A percentile compares a stretch with the other conserved stretches of the same genome.
Evolutionary conservation across 441 rosid genomes (phyloP).

Genomic region (Erysimum pusillum): DNA sequence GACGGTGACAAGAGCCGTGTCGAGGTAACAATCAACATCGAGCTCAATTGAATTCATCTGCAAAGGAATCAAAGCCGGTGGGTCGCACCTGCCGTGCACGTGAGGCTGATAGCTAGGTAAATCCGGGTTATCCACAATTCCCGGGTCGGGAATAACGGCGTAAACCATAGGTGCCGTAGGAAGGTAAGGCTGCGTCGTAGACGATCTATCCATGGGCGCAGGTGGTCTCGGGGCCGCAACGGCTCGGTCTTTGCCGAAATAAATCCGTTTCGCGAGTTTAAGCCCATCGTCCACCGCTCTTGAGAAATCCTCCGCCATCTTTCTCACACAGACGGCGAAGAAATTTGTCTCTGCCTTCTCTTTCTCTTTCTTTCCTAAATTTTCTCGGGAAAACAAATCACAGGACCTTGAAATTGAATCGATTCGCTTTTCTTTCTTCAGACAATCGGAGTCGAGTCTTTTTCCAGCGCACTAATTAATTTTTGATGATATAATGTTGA

Average conservation of each 20-base stretch:
- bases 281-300: constrained; percentile 88
- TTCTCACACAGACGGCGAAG: constrained; percentile 45
- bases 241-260: constrained; percentile 83
- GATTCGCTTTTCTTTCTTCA: constrained; percentile 33
- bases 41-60: constrained; percentile 81
- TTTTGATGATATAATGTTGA: neutral
- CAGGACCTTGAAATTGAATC: constrained; percentile 15
- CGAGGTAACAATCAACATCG: constrained; percentile 69
- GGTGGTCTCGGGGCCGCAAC: constrained; percentile 73
- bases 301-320: constrained; percentile 83
- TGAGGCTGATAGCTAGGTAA: constrained; percentile 98
- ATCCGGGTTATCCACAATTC: constrained; percentile 92
- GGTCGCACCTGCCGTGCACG: constrained; percentile 92
- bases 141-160: constrained; percentile 85
- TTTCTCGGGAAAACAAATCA: constrained; percentile 32
- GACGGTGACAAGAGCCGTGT: constrained; percentile 65
- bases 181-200: constrained; percentile 47
- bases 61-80: constrained; percentile 89
- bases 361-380: neutral
- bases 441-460: constrained; percentile 37
- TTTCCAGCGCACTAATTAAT: constrained; percentile 41
- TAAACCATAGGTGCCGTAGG: constrained; percentile 90
- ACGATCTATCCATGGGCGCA: constrained; percentile 64
- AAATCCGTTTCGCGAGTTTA: constrained; percentile 79
- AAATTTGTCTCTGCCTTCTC: constrained; percentile 16